These are phyloP conservation scores for Hygrocybe punicea DNA, from an alignment of 768 basidiomycete genomes.

Conservation along the genomic window DNA sequence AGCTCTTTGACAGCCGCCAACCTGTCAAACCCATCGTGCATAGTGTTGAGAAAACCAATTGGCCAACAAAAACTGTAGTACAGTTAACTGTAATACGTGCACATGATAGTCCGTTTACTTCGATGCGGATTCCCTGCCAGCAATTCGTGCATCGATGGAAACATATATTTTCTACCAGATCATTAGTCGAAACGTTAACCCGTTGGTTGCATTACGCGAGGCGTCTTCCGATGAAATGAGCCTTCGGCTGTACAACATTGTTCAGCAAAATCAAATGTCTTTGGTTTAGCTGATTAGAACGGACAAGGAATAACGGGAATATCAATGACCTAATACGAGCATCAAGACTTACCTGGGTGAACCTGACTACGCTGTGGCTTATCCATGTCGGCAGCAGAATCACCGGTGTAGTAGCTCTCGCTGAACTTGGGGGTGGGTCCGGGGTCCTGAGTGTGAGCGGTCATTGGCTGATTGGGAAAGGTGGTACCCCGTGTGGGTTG, in stretches of 20 bases:
- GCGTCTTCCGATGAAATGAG: conserved; percentile 43
- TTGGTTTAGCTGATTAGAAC: not conserved
- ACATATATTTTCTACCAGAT: not conserved
- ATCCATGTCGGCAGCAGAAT: conserved; percentile 26
- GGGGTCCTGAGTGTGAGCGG: conserved; percentile 40
- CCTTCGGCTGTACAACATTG: conserved; percentile 37
- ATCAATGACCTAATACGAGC: not conserved
- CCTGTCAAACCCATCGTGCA: no score
- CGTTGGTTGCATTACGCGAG: conserved; percentile 22
- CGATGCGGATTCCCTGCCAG: no score
- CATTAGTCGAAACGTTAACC: not conserved
- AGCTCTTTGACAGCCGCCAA: no score
- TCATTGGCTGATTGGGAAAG: conserved; percentile 19
- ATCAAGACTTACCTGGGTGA: conserved; percentile 47
- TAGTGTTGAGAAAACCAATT: no score
- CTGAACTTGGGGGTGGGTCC: conserved; percentile 40
- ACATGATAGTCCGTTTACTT: no score
- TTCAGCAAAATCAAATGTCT: conserved; percentile 3
- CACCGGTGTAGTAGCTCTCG: conserved; percentile 28
- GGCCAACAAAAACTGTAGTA: no score
- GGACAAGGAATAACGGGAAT: no score
- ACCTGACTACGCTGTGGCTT: conserved; percentile 39
- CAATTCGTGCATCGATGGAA: no score
- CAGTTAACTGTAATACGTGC: no score
- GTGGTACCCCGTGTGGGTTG: conserved; percentile 2